Evolutionary conservation across 1,284 basidiomycete genomes (phyloP), one percentile per base, ranked within the genome.

Genomic region (Malassezia furfur): DNA sequence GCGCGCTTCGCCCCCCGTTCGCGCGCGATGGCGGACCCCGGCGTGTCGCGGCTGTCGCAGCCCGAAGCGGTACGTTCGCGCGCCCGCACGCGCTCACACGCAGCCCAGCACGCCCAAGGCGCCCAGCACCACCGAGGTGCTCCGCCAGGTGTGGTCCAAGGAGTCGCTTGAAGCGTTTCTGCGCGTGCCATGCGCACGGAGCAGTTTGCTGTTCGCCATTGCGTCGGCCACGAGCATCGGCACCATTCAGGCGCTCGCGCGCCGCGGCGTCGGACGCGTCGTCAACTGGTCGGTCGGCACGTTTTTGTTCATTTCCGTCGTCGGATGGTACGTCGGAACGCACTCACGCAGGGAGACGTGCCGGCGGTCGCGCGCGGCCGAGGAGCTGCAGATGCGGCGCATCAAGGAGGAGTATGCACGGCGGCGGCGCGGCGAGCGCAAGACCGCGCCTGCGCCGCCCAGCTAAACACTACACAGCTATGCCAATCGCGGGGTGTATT

Each of bases 181-280:
- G 31, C 55, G 52, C 10, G 30, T 52, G n/a, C 55, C 55, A 2
- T 57, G 55, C 44, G 55, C 51, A 37, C 55, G 55, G 21, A 52
- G 43, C 32, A 52, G 34, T 11, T 37, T 57, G 21, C 36, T 57
- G 12, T 52, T 52, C 32, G 55, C 50, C 21, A 52, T 57, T 34
- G 45, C 55, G 9, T 52, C 55, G 1, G 55, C 17, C 1, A 45
- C 55, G 5, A 39, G 44, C 34, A 47, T 57, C 11, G 55, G 55
- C 15, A 44, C 46, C 14, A 49, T 57, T 4, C 55, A 57, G 35
- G 12, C 52, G 2, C 14, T 57, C 4, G 38, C 41, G 19, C 37
- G 50, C 14, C 36, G 50, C 5, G 39, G 50, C 4, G n/a, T 52
- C 1, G 12, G 25, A 11, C 45, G 46, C 14, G 47, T 50, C 5